Evolutionary conservation across 768 basidiomycete species (phyloP).

Genomic region (Phallus indusiatus): DNA sequence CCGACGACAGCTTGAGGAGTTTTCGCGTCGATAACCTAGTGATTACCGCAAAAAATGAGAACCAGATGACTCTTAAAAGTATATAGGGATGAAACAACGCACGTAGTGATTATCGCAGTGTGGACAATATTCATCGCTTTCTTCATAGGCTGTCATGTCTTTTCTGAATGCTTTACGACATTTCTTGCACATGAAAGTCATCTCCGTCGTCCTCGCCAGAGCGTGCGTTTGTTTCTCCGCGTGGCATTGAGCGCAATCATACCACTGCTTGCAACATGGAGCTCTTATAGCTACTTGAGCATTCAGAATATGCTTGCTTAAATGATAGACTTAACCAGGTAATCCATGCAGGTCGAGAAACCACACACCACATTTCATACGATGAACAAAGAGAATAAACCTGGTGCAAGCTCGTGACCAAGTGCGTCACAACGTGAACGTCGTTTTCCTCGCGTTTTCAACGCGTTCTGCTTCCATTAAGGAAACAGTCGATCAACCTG

Average conservation of each 20-base stretch:
- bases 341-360: not conserved
- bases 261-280: conserved; percentile 97
- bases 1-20: conserved; percentile 77
- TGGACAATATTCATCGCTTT: conserved; percentile 97
- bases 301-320: conserved; percentile 92
- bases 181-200: conserved; percentile 79
- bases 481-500: too few relatives aligned
- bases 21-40: conserved; percentile 86
- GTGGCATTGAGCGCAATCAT: conserved; percentile 94
- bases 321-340: not conserved
- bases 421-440: too few relatives aligned
- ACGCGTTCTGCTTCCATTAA: too few relatives aligned
- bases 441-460: too few relatives aligned
- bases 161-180: conserved; percentile 96
- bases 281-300: conserved; percentile 94
- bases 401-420: too few relatives aligned
- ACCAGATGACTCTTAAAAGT: not conserved
- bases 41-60: not conserved
- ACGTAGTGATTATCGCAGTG: conserved; percentile 99
- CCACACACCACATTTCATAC: not conserved
- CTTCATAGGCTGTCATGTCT: conserved; percentile 86
- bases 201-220: conserved; percentile 70
- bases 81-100: conserved; percentile 21
- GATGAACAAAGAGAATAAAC: not conserved
- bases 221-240: conserved; percentile 70